Percentiles rank a stretch among this genome's conserved stretches.
These are phyloP conservation scores for Miscanthus sacchariflorus DNA, from an alignment of 202 grass and related monocot genomes.

Conservation along the genomic window DNA sequence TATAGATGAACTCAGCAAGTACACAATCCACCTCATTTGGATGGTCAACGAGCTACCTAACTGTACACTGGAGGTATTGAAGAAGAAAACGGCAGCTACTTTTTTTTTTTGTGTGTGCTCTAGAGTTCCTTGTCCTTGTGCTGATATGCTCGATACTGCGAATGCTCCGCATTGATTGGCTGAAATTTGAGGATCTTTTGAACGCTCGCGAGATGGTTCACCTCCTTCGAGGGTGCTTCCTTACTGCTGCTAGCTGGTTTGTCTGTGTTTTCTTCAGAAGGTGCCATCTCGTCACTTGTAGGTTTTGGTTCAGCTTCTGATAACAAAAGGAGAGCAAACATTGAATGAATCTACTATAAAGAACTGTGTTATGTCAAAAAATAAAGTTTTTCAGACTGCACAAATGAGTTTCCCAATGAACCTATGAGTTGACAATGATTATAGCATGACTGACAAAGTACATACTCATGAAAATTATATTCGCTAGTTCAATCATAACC, in stretches of 20 bases:
- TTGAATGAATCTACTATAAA: background rate
- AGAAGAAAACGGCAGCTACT: background rate
- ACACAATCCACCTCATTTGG: background rate
- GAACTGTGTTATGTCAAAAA: background rate
- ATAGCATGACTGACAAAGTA: background rate
- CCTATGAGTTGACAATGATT: constrained; percentile 13
- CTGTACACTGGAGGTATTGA: background rate
- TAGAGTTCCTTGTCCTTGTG: constrained; percentile 21
- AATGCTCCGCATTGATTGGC: constrained; percentile 23
- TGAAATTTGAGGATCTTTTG: constrained; percentile 81
- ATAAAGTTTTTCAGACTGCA: background rate
- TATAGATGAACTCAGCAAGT: background rate
- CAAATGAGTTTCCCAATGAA: background rate
- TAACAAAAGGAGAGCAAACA: background rate
- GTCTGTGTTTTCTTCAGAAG: constrained; percentile 35
- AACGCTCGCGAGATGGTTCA: constrained; percentile 75
- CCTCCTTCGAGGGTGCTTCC: constrained; percentile 58
- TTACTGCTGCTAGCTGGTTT: constrained; percentile 39
- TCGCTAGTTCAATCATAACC: background rate
- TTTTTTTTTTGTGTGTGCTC: background rate
- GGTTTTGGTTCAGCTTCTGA: constrained; percentile 51
- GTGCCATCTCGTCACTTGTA: background rate
- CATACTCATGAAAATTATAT: constrained; percentile 15
- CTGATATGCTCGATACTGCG: background rate
- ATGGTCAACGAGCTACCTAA: background rate